A percentile compares a stretch with the other conserved stretches of the same genome.
Evolutionary conservation across 345 rosid species (phyloP).

Genomic region (Citrus australasica): DNA sequence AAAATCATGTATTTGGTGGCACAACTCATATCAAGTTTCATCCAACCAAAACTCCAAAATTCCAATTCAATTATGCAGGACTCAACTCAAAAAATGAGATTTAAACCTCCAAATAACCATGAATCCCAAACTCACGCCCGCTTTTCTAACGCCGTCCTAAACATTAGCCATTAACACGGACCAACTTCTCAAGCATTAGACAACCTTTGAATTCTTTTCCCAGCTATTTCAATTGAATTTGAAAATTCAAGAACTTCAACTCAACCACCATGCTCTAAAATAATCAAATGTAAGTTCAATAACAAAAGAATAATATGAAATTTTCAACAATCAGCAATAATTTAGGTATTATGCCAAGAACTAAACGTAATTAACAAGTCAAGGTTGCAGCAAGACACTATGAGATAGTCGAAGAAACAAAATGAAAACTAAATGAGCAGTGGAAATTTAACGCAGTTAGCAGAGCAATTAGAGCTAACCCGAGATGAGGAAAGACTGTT

Average conservation of each 20-base stretch:
- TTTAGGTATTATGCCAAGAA: background rate
- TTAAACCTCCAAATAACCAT: background rate
- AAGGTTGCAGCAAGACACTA: background rate
- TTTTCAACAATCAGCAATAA: background rate
- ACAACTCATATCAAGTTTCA: background rate
- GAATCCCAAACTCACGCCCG: background rate
- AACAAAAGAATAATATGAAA: background rate
- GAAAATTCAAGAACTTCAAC: background rate
- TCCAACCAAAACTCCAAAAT: background rate
- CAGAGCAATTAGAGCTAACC: background rate
- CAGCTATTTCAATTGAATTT: background rate
- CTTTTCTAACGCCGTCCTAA: background rate
- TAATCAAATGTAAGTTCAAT: background rate
- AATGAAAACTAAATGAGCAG: background rate
- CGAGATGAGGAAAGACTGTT: conserved; percentile 1
- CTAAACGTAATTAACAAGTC: background rate
- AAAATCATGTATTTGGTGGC: background rate
- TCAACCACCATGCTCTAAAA: background rate
- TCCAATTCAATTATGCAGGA: background rate
- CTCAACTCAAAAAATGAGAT: background rate
- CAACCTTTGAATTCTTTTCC: background rate
- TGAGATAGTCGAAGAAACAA: background rate
- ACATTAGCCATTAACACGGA: background rate
- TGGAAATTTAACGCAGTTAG: background rate
- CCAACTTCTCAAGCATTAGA: background rate